Evolutionary conservation across 2,329 filamentous ascomycete species (phyloP).

Genomic region (Aspergillus sp.): DNA sequence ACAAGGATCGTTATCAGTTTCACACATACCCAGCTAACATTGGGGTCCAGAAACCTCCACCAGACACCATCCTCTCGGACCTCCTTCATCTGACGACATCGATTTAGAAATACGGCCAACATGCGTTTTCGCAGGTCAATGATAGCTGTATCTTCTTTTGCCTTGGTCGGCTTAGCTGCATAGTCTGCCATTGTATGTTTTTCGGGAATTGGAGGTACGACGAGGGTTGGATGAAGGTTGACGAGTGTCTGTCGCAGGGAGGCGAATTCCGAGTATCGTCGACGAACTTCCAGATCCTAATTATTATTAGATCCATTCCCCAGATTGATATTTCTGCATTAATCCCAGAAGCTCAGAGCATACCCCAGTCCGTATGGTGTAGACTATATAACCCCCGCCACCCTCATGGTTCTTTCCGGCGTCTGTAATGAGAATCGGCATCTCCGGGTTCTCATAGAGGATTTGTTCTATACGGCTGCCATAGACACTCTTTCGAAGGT

Average conservation of each 20-base stretch:
- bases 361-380: slow-evolving; percentile 94
- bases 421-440: slow-evolving; percentile 86
- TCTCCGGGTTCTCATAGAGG: slow-evolving; percentile 86
- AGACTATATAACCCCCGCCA: slow-evolving; percentile 86
- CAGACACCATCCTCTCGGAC: slow-evolving; percentile 90
- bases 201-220: slow-evolving; percentile 95
- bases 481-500: slow-evolving; percentile 71
- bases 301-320: slow-evolving; percentile 4
- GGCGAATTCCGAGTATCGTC: slow-evolving; percentile 94
- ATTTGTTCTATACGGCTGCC: slow-evolving; percentile 96
- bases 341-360: slow-evolving; percentile 16
- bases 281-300: slow-evolving; percentile 89
- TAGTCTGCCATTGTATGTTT: slow-evolving; percentile 99
- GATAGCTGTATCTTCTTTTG: slow-evolving; percentile 94
- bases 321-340: background rate
- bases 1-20: background rate
- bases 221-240: slow-evolving; percentile 86
- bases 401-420: slow-evolving; percentile 93
- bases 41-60: slow-evolving; percentile 96
- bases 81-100: slow-evolving; percentile 88
- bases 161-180: slow-evolving; percentile 93
- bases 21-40: slow-evolving; percentile 85
- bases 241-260: slow-evolving; percentile 85
- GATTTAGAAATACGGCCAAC: slow-evolving; percentile 90
- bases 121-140: slow-evolving; percentile 96